Base-by-base conservation (phyloP, 2,329 filamentous ascomycete species). In the Aspergillus ochraceoroseus region DNA sequence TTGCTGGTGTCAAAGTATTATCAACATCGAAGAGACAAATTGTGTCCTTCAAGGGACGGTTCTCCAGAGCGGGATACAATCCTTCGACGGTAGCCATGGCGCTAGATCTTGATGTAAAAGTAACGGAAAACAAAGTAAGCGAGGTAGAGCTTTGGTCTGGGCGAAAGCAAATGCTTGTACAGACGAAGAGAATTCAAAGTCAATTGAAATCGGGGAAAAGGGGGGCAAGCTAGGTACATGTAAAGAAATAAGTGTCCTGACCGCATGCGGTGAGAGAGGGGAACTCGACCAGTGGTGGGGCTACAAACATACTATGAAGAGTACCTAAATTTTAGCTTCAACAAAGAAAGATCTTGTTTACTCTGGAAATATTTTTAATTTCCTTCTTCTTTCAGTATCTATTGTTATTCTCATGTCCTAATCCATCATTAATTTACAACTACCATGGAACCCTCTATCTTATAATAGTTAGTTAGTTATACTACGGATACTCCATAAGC, bases 21-120 rank as follows among this genome's bases (percentile, higher is more conserved):
- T 98, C 92, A 46, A 98, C 92, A 69, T 98, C 92, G 69, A 98
- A 98, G 50, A 98, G 83, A 61, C 80, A 82, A 67, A 98, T 85
- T 51, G 90, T 96, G 75, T 92, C 87, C 72, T 89, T 87, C 67
- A 95, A 71, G 29, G 87, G 86, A 54, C 92, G 87, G 58, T 90
- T 75, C 64, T 83, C 77, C 52, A 96, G 79, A 48, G 87, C 79
- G 41, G 88, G 83, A 68, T 82, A 85, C 23, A 60, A 44, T 36
- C 58, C 59, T 41, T 56, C 58, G 17, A 33, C 23, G 8, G 58
- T 57, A 13, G 53, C 41, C 56, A 58, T 58, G 48, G 54, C 55
- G 30, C 28, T 51, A 31, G 36, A 9, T 22, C 20, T 29, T 20
- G 38, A 43, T 32, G 22, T 20, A 27, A 36, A n/a, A 25, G 26